Conservation (phyloP, 2,329 filamentous ascomycete species). For the Elsinoe necatrix region DNA sequence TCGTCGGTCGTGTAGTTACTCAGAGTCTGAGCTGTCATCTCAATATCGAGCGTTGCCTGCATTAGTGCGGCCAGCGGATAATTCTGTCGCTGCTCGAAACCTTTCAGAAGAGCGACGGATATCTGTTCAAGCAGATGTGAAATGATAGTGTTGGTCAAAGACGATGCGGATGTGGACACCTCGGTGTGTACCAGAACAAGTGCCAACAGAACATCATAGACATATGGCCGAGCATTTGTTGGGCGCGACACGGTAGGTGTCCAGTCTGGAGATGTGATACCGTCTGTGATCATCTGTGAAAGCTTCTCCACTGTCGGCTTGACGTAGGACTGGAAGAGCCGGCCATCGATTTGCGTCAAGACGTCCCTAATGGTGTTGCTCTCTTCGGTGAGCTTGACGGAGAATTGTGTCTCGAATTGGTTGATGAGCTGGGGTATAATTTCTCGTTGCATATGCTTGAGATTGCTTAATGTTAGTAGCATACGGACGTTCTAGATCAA, state of each 20-base stretch:
- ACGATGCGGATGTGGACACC: constrained; percentile 47
- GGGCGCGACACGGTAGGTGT: constrained; percentile 51
- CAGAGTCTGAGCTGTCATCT: constrained; percentile 91
- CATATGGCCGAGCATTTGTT: constrained; percentile 71
- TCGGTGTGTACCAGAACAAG: constrained; percentile 85
- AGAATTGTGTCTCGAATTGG: constrained; percentile 89
- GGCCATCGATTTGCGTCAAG: constrained; percentile 78
- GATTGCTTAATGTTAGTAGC: constrained; percentile 86
- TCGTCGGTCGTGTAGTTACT: constrained; percentile 80
- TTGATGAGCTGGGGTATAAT: constrained; percentile 81
- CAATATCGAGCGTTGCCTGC: constrained; percentile 94
- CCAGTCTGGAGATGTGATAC: constrained; percentile 66
- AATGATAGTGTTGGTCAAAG: constrained; percentile 71
- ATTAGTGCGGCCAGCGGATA: constrained; percentile 79
- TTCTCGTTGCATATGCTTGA: constrained; percentile 71
- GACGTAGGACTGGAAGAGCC: constrained; percentile 88
- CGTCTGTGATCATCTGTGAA: constrained; percentile 59
- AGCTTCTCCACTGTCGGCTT: constrained; percentile 63
- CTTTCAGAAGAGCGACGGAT: constrained; percentile 68
- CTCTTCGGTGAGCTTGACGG: constrained; percentile 88
- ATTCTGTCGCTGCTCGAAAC: constrained; percentile 55
- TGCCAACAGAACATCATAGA: constrained; percentile 76
- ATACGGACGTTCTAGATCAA: constrained; percentile 54
- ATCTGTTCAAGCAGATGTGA: constrained; percentile 79
- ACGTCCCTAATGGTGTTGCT: constrained; percentile 86